phyloP scores from a whole-genome alignment of 2,329 filamentous ascomycete genomes.

The Botrytis elliptica region DNA sequence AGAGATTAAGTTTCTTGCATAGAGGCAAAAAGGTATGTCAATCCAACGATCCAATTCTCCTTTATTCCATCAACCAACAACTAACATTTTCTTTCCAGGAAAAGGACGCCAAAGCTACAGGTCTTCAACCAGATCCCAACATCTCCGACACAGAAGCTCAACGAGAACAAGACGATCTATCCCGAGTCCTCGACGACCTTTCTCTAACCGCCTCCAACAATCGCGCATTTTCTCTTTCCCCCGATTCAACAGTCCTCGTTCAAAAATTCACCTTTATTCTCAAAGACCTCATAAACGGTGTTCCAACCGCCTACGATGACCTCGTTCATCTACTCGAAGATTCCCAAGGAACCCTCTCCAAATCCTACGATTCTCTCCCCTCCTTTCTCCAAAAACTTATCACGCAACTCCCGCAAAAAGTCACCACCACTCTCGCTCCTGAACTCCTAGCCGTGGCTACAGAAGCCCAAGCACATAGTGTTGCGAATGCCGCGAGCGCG shows the following conservation, averaged over 20 bases:
- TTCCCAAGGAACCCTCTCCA: slow-evolving; percentile 58
- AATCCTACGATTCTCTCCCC: slow-evolving; percentile 67
- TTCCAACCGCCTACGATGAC: slow-evolving; percentile 89
- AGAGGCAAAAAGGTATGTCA: slow-evolving; percentile 33
- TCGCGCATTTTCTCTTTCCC: slow-evolving; percentile 78
- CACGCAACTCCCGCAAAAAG: slow-evolving; percentile 76
- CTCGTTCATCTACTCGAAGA: slow-evolving; percentile 65
- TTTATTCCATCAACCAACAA: slow-evolving; percentile 20
- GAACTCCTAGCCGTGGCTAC: slow-evolving; percentile 79
- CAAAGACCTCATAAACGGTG: slow-evolving; percentile 88
- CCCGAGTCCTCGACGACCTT: slow-evolving; percentile 75
- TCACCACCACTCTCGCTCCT: slow-evolving; percentile 73
- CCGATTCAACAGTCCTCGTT: slow-evolving; percentile 78
- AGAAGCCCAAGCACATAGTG: slow-evolving; percentile 56
- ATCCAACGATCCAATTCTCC: neutral
- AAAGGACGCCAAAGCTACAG: slow-evolving; percentile 41
- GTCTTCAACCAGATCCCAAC: slow-evolving; percentile 42
- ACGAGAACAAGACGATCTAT: slow-evolving; percentile 69
- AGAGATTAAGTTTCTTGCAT: slow-evolving; percentile 44
- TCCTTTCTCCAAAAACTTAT: slow-evolving; percentile 81
- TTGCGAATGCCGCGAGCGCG: slow-evolving; percentile 22
- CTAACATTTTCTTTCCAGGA: slow-evolving; percentile 40
- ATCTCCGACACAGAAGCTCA: slow-evolving; percentile 42
- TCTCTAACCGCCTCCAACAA: slow-evolving; percentile 84
- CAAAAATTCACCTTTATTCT: slow-evolving; percentile 85